Percentiles rank a stretch among this genome's conserved stretches.
These are phyloP conservation scores for Cucumis cinereus DNA, from an alignment of 306 rosid genomes.

Conservation along the genomic window DNA sequence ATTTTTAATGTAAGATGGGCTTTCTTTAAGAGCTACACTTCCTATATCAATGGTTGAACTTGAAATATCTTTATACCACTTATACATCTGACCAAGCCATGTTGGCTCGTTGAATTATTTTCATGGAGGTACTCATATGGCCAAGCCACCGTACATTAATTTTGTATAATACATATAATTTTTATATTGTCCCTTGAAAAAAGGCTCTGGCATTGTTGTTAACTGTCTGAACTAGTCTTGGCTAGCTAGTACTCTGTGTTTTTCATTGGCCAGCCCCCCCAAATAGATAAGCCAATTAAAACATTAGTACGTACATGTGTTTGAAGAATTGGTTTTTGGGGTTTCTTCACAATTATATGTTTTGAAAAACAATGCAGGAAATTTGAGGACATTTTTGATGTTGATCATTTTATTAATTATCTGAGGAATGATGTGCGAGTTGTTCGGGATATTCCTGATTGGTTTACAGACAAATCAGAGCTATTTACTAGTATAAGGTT, in stretches of 20 bases:
- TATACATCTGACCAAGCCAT: background rate
- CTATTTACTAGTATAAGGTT: constrained; percentile 88
- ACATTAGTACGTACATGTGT: background rate
- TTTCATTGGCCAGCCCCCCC: background rate
- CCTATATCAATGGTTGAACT: background rate
- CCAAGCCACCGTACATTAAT: background rate
- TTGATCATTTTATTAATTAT: constrained; percentile 95
- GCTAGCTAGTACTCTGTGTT: background rate
- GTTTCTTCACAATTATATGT: background rate
- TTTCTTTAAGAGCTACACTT: background rate
- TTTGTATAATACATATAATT: background rate
- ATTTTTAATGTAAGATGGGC: background rate
- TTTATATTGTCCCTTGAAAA: background rate
- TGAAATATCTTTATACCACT: background rate
- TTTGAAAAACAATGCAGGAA: constrained; percentile 51
- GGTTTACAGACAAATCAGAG: constrained; percentile 98
- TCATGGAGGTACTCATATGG: background rate
- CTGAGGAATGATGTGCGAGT: constrained; percentile 83
- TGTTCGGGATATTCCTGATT: constrained; percentile 89
- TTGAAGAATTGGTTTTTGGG: constrained; percentile 4
- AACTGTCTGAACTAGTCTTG: background rate
- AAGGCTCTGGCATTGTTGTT: background rate
- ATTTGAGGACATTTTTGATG: constrained; percentile 94
- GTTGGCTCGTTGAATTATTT: background rate
- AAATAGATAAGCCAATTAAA: background rate